Conservation (phyloP, 1,139 yeast species). For the Blastobotrys petasosporus region DNA sequence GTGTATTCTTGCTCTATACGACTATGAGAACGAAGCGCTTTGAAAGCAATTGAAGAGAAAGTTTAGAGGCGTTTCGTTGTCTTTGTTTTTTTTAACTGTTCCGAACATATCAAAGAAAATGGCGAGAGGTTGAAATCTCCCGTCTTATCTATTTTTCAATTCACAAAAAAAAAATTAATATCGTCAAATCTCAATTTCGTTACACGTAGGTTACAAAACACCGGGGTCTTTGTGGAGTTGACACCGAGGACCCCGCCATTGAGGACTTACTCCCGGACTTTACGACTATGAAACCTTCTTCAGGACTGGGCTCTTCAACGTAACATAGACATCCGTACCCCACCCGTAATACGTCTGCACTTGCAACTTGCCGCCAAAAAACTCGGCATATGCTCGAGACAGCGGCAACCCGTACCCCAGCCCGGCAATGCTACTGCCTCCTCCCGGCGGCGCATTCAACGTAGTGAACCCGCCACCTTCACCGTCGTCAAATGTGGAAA, state of each 20-base stretch:
- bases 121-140: not conserved
- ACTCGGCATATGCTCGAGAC: slow-evolving; percentile 64
- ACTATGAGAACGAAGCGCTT: too few relatives aligned
- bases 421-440: slow-evolving; percentile 78
- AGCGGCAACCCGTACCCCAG: slow-evolving; percentile 95
- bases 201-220: too few relatives aligned
- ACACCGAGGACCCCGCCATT: too few relatives aligned
- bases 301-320: slow-evolving; percentile 39
- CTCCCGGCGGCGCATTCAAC: slow-evolving; percentile 60
- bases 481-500: slow-evolving; percentile 63
- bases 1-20: not conserved
- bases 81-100: not conserved
- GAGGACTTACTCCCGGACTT: too few relatives aligned
- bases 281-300: slow-evolving; percentile 11
- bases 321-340: slow-evolving; percentile 74
- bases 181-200: too few relatives aligned
- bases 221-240: too few relatives aligned
- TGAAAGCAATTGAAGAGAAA: too few relatives aligned
- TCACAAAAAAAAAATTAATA: not conserved
- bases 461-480: slow-evolving; percentile 46
- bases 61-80: too few relatives aligned
- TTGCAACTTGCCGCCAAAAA: slow-evolving; percentile 70
- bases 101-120: not conserved
- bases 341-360: slow-evolving; percentile 78
- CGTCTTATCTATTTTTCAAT: too few relatives aligned